Evolutionary conservation across 2,329 filamentous ascomycete species (phyloP).

Genomic region (Ophidiomyces ophidiicola): DNA sequence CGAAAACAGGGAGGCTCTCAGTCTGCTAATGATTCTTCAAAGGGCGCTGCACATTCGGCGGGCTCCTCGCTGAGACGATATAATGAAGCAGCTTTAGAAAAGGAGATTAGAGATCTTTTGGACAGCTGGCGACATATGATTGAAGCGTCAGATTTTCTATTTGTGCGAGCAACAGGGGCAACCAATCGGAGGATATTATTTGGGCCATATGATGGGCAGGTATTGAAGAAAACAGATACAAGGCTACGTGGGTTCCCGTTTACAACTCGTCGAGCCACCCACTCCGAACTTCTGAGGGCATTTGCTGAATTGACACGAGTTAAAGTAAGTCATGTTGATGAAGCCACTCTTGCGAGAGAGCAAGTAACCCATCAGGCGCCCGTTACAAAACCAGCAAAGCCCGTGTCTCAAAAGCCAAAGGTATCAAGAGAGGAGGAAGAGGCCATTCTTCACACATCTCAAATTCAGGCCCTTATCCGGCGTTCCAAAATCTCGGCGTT

Average conservation of each 20-base stretch:
- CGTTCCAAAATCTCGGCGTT: slow-evolving; percentile 82
- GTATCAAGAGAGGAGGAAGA: slow-evolving; percentile 72
- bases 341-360: slow-evolving; percentile 45
- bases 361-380: slow-evolving; percentile 37
- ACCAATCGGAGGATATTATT: slow-evolving; percentile 82
- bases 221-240: slow-evolving; percentile 64
- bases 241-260: slow-evolving; percentile 84
- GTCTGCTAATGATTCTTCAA: slow-evolving; percentile 86
- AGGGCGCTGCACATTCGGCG: slow-evolving; percentile 85
- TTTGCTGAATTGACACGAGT: slow-evolving; percentile 89
- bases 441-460: slow-evolving; percentile 69
- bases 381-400: slow-evolving; percentile 27
- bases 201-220: slow-evolving; percentile 79
- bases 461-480: slow-evolving; percentile 76
- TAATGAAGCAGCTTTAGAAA: slow-evolving; percentile 79
- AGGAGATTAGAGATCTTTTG: slow-evolving; percentile 75
- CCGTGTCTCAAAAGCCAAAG: slow-evolving; percentile 41
- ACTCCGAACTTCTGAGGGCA: slow-evolving; percentile 84
- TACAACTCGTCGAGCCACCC: slow-evolving; percentile 78
- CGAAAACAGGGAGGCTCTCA: slow-evolving; percentile 94
- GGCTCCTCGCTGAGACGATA: slow-evolving; percentile 81
- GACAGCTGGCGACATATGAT: slow-evolving; percentile 76
- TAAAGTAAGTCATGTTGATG: slow-evolving; percentile 68
- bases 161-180: slow-evolving; percentile 75
- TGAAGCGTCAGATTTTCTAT: slow-evolving; percentile 71